These are phyloP conservation scores for Lepidopterella palustris DNA, from an alignment of 495 filamentous ascomycete species.

Conservation along the genomic window DNA sequence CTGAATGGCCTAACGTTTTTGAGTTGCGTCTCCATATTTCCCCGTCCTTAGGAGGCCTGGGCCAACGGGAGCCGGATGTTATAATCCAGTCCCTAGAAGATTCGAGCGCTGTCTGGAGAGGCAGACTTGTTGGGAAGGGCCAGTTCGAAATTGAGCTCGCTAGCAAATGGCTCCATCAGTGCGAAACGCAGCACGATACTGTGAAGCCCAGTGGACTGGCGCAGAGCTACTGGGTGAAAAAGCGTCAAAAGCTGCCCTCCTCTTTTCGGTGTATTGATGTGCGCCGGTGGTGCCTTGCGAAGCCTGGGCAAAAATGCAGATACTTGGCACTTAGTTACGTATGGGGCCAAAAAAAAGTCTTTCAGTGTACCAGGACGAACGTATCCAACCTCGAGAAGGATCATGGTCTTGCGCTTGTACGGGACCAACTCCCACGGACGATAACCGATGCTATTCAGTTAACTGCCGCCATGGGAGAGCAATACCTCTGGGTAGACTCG, in stretches of 20 bases:
- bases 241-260: not conserved
- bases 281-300: not conserved
- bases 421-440: not conserved
- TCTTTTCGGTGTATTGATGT: not conserved
- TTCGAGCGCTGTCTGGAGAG: no score
- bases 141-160: no score
- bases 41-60: no score
- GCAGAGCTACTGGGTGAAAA: no score
- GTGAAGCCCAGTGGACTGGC: no score
- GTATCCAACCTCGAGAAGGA: not conserved
- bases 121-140: no score
- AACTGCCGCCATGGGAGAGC: not conserved
- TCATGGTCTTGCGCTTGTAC: not conserved
- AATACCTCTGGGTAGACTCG: slow-evolving; percentile 6
- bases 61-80: no score
- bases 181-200: not conserved
- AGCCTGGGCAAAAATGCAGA: not conserved
- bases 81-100: no score
- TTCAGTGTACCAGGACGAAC: not conserved
- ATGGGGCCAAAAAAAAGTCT: not conserved
- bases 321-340: slow-evolving; percentile 9
- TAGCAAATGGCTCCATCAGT: no score
- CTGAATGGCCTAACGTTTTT: no score
- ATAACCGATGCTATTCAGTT: slow-evolving; percentile 4
- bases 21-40: no score